Base-by-base conservation (phyloP, 1,284 basidiomycete species). In the Puccinia hordei region DNA sequence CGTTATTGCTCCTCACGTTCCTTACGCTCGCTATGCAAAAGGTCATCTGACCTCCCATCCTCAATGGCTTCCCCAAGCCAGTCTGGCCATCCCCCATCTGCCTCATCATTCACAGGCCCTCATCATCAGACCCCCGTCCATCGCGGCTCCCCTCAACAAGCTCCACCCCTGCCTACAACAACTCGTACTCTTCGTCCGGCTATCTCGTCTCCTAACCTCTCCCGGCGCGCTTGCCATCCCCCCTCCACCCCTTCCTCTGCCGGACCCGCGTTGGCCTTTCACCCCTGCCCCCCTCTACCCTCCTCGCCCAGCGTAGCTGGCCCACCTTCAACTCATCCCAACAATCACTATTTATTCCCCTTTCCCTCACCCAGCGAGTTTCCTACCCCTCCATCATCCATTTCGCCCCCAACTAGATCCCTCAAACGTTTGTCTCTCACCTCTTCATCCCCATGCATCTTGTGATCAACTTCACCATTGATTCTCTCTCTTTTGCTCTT, bases 321-420 rank as follows among this genome's bases (percentile, higher is more conserved):
- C 5, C n/a, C 57, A 19, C 17, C 4, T n/a, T n/a, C 57, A 30
- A 4, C 24, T n/a, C 57, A 27, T 61, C 33, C 27, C 55, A 57
- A 57, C 27, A 27, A 9, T 2, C 24, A 41, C 24, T 35, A 38
- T 22, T 44, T 66, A 15, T 46, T 41, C 35, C 44, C 65, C 44
- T 35, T 1, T 44, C n/a, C 61, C 17, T 17, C 19, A 38, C n/a
- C 30, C 38, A 13, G 19, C 38, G 65, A 66, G 5, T 46, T 66
- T 10, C 65, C 17, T 35, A 66, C 65, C 38, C 65, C 65, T n/a
- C 65, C 65, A 4, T 41, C 65, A 22, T 66, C 65, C 38, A 66
- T 66, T 35, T 66, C 65, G n/a, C 65, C 65, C 17, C 19, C 65
- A n/a, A n/a, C 65, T 6, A 41, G 65, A 44, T 46, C 65, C 19